phyloP scores from a whole-genome alignment of 1,284 basidiomycete genomes.

The Heterobasidion irregulare region DNA sequence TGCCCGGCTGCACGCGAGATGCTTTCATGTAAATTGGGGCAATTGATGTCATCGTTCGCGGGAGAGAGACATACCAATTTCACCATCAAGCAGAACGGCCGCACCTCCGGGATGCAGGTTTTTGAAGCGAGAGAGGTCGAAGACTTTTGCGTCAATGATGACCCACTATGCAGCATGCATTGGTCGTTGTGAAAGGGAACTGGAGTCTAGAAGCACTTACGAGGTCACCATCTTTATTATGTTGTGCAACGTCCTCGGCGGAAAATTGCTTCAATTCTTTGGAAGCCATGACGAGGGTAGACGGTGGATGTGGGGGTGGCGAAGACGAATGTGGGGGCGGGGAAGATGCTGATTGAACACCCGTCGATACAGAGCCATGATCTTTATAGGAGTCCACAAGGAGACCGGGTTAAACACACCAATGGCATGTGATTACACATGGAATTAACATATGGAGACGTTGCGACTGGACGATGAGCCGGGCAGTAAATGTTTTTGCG shows the following conservation, averaged over 20 bases:
- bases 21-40: too few species aligned
- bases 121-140: slow-evolving; percentile 55
- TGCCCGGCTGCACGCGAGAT: slow-evolving; percentile 40
- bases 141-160: slow-evolving; percentile 60
- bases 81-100: slow-evolving; percentile 36
- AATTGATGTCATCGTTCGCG: not conserved
- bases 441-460: too few species aligned
- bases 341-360: too few species aligned
- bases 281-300: slow-evolving; percentile 16
- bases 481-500: too few species aligned
- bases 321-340: too few species aligned
- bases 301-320: too few species aligned
- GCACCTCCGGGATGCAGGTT: slow-evolving; percentile 62
- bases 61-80: not conserved
- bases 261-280: slow-evolving; percentile 31
- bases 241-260: slow-evolving; percentile 51
- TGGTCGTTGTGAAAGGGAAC: too few species aligned
- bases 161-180: slow-evolving; percentile 38
- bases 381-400: too few species aligned
- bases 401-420: too few species aligned
- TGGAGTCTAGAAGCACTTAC: slow-evolving; percentile 23
- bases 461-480: too few species aligned
- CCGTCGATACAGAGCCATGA: too few species aligned
- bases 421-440: too few species aligned
- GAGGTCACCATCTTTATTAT: slow-evolving; percentile 70